Evolutionary conservation across 208 protist genomes (phyloP), one percentile per base, ranked within the genome.

Genomic region (Crithidia expoeki): DNA sequence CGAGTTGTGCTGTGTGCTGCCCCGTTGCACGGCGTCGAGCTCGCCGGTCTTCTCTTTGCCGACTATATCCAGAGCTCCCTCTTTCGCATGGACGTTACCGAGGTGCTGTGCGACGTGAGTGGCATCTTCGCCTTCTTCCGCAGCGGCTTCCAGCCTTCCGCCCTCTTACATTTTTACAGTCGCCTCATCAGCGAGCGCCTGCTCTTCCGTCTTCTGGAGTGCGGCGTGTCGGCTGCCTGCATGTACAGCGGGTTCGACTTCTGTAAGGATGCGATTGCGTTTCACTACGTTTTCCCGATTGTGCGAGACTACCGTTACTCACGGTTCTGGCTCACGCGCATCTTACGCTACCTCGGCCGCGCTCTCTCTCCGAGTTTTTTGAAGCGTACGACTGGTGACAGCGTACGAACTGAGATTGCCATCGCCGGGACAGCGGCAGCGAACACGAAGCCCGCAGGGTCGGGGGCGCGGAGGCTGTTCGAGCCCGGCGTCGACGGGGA

Each of bases 271-370:
- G 85, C 89, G 16, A 83, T 85, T 28, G 64, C 76, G 17, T 78
- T 86, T 64, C 82, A 88, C 53, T 72, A 81, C 57, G 27, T 85
- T 17, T 86, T 82, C 60, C 74, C 80, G 1, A 58, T 83, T 25
- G 78, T 94, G 12, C 78, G 84, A 25, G 76, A 92, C 44, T 89
- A 92, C 64, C 83, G 75, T 42, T 90, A 90, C 74, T 66, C 34
- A 19, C 72, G 74, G 17, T 81, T 68, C 32, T 90, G 84, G 80
- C 10, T 82, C 28, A 90, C 84, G 42, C 84, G 81, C 2, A 14
- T 74, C 2, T 53, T 86, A 17, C 69, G 72, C 19, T 53, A 17
- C 1, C 50, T 79, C 2, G 77, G 64, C 7, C 66, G 66, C 4
- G 9, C 80, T 5, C 34, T 88, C 33, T 65, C 65, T 50, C 88